Base-by-base conservation (phyloP, 2,329 filamentous ascomycete genomes). In the Helminthosporium solani region DNA sequence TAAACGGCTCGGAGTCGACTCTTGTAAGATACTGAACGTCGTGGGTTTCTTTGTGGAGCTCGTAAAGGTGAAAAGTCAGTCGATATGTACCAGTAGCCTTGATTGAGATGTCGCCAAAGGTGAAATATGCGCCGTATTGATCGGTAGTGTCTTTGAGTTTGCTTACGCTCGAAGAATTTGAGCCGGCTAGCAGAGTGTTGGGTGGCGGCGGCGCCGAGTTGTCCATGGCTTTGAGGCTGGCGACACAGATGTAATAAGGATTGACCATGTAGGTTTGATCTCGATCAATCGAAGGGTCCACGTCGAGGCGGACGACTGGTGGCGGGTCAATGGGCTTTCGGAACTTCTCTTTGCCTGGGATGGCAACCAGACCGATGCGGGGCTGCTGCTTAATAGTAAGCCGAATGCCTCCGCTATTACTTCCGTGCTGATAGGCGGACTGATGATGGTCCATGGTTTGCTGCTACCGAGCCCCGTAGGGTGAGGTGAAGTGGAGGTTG, bases 271-370 rank as follows among this genome's bases (percentile, higher is more conserved):
- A 31, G 14, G 7, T 31, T 31, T 87, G 75, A 70, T 81, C 71
- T 15, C 78, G 75, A 64, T 82, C 81, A 23, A 63, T 65, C 21
- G 68, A 63, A 38, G 71, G 65, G 40, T 68, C 71, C 46, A 84
- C 80, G 68, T 72, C 70, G 37, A 95, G 78, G 71, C 92, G 84
- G 36, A 95, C 76, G 58, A 95, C 88, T 33, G 90, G 90, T 11
- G 90, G 90, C 41, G 91, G 90, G 66, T 96, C 90, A 61, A 96
- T 83, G 7, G 90, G 88, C 70, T 95, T 95, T 56, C 90, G 85
- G 63, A 88, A 87, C 76, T 90, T 90, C 64, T 90, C 87, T 68
- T 90, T 90, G 55, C 83, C 83, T 54, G 85, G 78, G 33, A 62
- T 53, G 34, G 84, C 81, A 44, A 88, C 82, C 52, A 86, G 79